Conservation (phyloP, 1,284 basidiomycete species). For the Leccinum pachyderme region DNA sequence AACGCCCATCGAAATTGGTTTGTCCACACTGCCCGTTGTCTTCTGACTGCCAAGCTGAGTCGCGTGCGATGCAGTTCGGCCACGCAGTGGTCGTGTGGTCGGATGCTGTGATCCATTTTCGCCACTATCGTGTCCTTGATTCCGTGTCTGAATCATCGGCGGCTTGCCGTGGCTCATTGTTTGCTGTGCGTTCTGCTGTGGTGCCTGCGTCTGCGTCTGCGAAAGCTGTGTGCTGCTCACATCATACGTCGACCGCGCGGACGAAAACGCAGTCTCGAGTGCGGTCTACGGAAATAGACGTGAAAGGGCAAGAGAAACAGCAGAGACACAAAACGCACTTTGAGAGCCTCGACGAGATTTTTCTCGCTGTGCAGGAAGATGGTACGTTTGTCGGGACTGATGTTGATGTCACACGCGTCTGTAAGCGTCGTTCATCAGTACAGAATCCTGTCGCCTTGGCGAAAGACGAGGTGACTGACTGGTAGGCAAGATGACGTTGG, state of each 20-base stretch:
- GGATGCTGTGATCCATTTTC: neutral
- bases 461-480: conserved; percentile 49
- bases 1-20: conserved; percentile 7
- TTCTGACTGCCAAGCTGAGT: neutral
- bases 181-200: conserved; percentile 8
- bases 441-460: neutral
- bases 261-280: conserved; percentile 64
- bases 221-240: conserved; percentile 35
- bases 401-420: conserved; percentile 93
- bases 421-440: conserved; percentile 1
- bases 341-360: conserved; percentile 77
- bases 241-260: conserved; percentile 67
- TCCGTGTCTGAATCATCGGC: neutral
- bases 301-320: neutral
- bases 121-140: neutral
- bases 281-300: conserved; percentile 23
- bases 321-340: conserved; percentile 45
- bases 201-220: conserved; percentile 4
- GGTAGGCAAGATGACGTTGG: conserved; percentile 80
- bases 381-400: conserved; percentile 95
- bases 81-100: neutral
- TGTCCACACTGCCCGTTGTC: neutral
- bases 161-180: neutral
- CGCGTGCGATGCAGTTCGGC: neutral
- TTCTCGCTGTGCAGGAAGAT: conserved; percentile 90